Conservation (phyloP, 441 rosid genomes). For the Adansonia gregorii region DNA sequence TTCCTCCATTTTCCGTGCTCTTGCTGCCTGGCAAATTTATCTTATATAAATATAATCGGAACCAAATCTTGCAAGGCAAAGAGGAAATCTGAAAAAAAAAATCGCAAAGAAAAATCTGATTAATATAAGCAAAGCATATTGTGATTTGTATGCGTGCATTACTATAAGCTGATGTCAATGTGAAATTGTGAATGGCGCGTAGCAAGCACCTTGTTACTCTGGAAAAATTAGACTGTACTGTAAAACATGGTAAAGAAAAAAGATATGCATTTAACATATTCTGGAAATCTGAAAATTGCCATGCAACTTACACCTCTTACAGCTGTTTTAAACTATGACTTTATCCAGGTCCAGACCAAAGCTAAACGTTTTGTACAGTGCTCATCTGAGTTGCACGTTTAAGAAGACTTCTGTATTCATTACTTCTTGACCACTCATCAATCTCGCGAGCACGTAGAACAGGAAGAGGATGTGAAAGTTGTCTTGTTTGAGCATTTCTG, state of each 20-base stretch:
- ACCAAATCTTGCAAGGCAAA: not conserved
- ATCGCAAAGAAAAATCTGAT: not conserved
- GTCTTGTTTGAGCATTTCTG: constrained; percentile 97
- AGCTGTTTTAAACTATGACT: constrained; percentile 16
- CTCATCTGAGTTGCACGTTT: constrained; percentile 55
- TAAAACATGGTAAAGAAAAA: not conserved
- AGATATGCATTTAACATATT: not conserved
- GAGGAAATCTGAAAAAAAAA: constrained; percentile 31
- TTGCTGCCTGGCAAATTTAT: constrained; percentile 4
- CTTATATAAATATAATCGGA: not conserved
- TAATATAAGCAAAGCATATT: not conserved
- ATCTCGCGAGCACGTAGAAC: constrained; percentile 97
- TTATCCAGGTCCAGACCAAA: constrained; percentile 25
- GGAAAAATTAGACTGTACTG: not conserved
- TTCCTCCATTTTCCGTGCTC: constrained; percentile 17
- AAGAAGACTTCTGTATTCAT: constrained; percentile 60
- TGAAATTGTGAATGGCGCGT: not conserved
- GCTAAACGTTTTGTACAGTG: constrained; percentile 44
- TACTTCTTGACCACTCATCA: constrained; percentile 78
- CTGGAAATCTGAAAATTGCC: constrained; percentile 12
- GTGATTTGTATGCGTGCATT: not conserved
- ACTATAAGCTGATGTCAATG: not conserved
- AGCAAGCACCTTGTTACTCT: not conserved
- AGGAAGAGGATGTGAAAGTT: constrained; percentile 92
- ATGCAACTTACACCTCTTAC: constrained; percentile 24